Evolutionary conservation across 148 eudicot species (phyloP), one percentile per base, ranked within the genome.

Genomic region (Heliosperma pusillum): DNA sequence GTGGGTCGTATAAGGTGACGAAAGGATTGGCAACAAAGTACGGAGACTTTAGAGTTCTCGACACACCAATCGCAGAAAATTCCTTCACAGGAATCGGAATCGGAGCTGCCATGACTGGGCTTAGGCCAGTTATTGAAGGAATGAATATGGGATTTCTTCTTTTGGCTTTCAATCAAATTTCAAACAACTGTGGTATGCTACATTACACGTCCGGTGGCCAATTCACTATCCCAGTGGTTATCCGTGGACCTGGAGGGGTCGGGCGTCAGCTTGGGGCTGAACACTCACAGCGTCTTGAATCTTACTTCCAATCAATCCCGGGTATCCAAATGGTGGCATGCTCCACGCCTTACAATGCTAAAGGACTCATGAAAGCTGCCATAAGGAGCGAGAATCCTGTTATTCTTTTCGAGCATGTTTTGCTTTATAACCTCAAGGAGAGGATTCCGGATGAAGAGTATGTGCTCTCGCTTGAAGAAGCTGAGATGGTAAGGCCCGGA

Each of bases 151-250:
- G 93, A 9, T 92, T 92, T 77, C 94, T 92, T 76, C 87, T 89
- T 17, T 77, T 92, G 13, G 97, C 97, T 64, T 92, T 90, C 77
- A 92, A 92, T 82, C 97, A 92, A 81, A 92, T 90, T 71, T 92
- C 96, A 40, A 88, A 92, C 82, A 90, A 92, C 72, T 92, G 95
- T 59, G 97, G 97, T 19, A 92, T 92, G 97, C 87, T 90, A 3
- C 97, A 92, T 81, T 92, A 92, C 83, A 90, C 97, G 56, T 93
- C 97, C 17, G 97, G 97, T 11, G 97, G 97, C 21, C 97, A 92
- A 64, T 92, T 92, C 84, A 92, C 81, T 25, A 92, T 92, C 13
- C 97, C 97, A 0, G 83, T 87, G 40, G 97, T 92, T 7, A 92
- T 92, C 61, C 89, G 97, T 20, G 97, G 97, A 16, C 97, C 97